These are phyloP conservation scores for Pirum gemmata DNA, from an alignment of 78 protist species.

Conservation along the genomic window DNA sequence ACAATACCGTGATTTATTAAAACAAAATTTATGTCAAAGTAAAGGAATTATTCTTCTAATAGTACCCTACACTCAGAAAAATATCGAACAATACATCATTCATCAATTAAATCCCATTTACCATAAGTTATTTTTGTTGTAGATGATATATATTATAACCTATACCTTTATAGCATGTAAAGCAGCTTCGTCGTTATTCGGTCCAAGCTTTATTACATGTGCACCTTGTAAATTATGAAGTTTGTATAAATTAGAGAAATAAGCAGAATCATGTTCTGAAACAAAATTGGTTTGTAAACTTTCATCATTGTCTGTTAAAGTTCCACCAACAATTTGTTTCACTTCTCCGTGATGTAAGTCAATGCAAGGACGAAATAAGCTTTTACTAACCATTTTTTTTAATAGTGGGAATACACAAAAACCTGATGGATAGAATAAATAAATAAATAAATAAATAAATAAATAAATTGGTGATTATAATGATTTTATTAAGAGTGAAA, in stretches of 20 bases:
- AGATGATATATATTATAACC: not conserved
- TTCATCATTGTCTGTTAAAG: not conserved
- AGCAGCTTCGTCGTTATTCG: slow-evolving; percentile 53
- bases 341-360: slow-evolving; percentile 50
- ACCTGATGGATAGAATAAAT: too few relatives aligned
- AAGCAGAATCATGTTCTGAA: not conserved
- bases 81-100: too few relatives aligned
- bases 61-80: too few relatives aligned
- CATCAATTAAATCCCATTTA: too few relatives aligned
- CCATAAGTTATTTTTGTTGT: too few relatives aligned
- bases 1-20: not conserved
- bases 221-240: slow-evolving; percentile 42
- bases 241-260: slow-evolving; percentile 13
- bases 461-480: too few relatives aligned
- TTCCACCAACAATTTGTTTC: slow-evolving; percentile 49
- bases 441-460: too few relatives aligned
- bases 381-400: too few relatives aligned
- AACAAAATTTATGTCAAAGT: not conserved
- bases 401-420: too few relatives aligned
- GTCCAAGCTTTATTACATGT: slow-evolving; percentile 56
- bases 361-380: slow-evolving; percentile 56
- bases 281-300: slow-evolving; percentile 21
- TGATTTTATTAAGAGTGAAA: too few relatives aligned
- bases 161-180: not conserved
- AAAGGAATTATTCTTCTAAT: not conserved